A percentile compares a stretch with the other conserved stretches of the same genome.
phyloP scores from a whole-genome alignment of 768 basidiomycete genomes.

The Hebeloma cylindrosporum region DNA sequence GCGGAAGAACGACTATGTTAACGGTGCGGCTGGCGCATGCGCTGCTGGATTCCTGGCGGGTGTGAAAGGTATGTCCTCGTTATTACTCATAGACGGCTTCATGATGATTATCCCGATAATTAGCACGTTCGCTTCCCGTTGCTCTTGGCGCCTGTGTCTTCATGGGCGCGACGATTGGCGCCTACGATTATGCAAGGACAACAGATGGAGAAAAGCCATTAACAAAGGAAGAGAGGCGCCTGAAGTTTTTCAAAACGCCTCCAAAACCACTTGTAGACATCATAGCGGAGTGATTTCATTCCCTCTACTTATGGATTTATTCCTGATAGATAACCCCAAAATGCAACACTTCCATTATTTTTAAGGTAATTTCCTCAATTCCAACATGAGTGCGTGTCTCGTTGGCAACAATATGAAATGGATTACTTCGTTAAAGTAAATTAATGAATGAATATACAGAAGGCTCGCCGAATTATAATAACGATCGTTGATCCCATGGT shows the following conservation, averaged over 20 bases:
- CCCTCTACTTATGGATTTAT: slow-evolving; percentile 12
- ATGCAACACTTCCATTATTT: too few relatives aligned
- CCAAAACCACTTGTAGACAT: slow-evolving; percentile 39
- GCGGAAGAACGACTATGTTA: slow-evolving; percentile 74
- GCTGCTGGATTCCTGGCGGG: slow-evolving; percentile 93
- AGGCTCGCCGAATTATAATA: too few relatives aligned
- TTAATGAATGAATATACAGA: too few relatives aligned
- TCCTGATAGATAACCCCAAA: slow-evolving; percentile 8
- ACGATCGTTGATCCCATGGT: too few relatives aligned
- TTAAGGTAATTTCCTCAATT: too few relatives aligned
- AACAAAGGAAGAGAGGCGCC: slow-evolving; percentile 66
- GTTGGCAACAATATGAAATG: too few relatives aligned
- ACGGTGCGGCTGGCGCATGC: slow-evolving; percentile 85
- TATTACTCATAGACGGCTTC: slow-evolving; percentile 2
- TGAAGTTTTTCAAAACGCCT: slow-evolving; percentile 81
- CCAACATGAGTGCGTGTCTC: too few relatives aligned
- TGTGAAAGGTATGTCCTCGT: slow-evolving; percentile 59
- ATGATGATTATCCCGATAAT: slow-evolving; percentile 1
- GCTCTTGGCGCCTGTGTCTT: slow-evolving; percentile 78
- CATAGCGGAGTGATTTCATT: slow-evolving; percentile 27
- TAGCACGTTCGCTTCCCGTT: slow-evolving; percentile 83
- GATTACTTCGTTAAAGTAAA: too few relatives aligned
- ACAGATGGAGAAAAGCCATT: slow-evolving; percentile 45
- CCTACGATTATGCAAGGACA: slow-evolving; percentile 77
- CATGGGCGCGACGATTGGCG: slow-evolving; percentile 77